Evolutionary conservation across 2,329 filamentous ascomycete species (phyloP), one percentile per base, ranked within the genome.

Genomic region (Pyrenophora teres): DNA sequence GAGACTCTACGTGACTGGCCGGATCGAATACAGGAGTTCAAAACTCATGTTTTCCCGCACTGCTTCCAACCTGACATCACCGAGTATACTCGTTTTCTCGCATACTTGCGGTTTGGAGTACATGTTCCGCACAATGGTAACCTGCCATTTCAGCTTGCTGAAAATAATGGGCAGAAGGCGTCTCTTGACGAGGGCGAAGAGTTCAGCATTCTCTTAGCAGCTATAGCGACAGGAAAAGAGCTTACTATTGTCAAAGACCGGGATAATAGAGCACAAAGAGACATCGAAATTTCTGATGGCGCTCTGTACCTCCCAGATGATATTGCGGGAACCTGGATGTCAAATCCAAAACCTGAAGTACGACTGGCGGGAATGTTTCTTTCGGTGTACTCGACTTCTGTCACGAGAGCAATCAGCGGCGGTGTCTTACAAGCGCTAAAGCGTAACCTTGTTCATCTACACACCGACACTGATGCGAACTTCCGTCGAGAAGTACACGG

Each of bases 401-500:
- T 87, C 0, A 91, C 89, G 3, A 85, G 84, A 45, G 88, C 91
- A 1, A 86, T 95, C 45, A 87, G 87, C 0, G 64, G 74, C 0
- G 79, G 77, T 8, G 81, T 87, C 0, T 78, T 97, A 2, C 71
- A 75, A 3, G 80, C 88, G 10, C 76, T 97, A 2, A 80, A 80
- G 46, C 78, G 77, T 30, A 85, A 90, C 52, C 75, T 97, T 3
- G 80, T 83, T 1, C 82, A 87, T 13, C 85, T 93, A 57, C 88
- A 95, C 68, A 85, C 90, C 3, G 92, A 97, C 57, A 86, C 89
- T 0, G 92, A 97, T 68, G 87, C 93, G 5, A 91, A 93, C 63
- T 88, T 92, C 59, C 85, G 94, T 50, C 88, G 92, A 51, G 90
- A 96, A 61, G 80, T 95, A 1, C 80, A 93, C 21, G 85, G 86